These are phyloP conservation scores for Hura crepitans DNA, from an alignment of 441 rosid species.

Conservation along the genomic window DNA sequence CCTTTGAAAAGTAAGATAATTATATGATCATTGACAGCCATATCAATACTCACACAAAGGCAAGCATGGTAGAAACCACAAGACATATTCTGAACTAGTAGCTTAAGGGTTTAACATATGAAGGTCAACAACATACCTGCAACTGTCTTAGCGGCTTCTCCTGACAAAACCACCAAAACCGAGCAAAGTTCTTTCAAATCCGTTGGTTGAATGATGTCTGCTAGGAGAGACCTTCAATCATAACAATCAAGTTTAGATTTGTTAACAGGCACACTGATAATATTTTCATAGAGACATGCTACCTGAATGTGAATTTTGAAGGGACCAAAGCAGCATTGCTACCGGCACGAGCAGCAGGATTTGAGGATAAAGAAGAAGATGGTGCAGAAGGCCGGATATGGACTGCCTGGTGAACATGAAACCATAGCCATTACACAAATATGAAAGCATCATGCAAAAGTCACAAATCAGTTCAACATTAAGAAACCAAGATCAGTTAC, in stretches of 20 bases:
- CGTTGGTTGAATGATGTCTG: conserved; percentile 87
- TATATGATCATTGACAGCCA: too few relatives aligned
- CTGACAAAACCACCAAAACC: conserved; percentile 72
- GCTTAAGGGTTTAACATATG: neutral
- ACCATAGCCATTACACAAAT: too few relatives aligned
- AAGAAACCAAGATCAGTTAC: conserved; percentile 4
- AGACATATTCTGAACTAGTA: conserved; percentile 2
- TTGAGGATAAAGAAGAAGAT: conserved; percentile 44
- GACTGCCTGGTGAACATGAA: conserved; percentile 46
- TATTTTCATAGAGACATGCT: conserved; percentile 19
- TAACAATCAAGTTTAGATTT: conserved; percentile 35
- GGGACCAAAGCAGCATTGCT: conserved; percentile 39
- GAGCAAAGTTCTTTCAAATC: conserved; percentile 97
- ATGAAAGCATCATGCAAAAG: conserved; percentile 14
- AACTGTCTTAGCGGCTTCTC: conserved; percentile 73
- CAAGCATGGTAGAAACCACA: conserved; percentile 1
- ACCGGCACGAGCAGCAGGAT: conserved; percentile 53
- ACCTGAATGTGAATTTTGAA: conserved; percentile 86
- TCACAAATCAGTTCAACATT: conserved; percentile 11
- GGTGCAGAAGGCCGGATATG: conserved; percentile 50
- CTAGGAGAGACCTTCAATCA: conserved; percentile 80
- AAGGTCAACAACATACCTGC: conserved; percentile 54
- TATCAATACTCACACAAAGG: neutral
- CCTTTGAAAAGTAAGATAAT: too few relatives aligned
- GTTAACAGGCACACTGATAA: conserved; percentile 22